Evolutionary conservation across 169 alveolate genomes (phyloP).

Genomic region (Eimeria falciformis): DNA sequence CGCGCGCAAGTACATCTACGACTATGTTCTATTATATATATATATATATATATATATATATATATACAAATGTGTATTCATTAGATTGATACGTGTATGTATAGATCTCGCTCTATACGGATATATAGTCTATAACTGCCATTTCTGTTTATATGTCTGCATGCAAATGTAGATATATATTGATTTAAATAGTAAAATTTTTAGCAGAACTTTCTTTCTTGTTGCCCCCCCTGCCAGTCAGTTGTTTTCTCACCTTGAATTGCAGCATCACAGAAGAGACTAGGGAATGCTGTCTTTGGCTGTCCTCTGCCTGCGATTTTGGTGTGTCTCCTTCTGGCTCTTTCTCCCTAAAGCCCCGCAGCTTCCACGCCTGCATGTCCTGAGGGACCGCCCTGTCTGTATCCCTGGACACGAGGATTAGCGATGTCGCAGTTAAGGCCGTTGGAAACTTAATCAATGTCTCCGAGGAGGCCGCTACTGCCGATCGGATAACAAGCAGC

Average conservation of each 20-base stretch:
- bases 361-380: constrained; percentile 4
- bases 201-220: no score
- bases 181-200: no score
- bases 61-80: no score
- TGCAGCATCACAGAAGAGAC: constrained; percentile 32
- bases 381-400: not conserved
- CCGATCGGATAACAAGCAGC: not conserved
- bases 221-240: no score
- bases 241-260: not conserved
- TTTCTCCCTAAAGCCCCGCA: not conserved
- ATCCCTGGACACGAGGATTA: not conserved
- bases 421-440: not conserved
- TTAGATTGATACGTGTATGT: no score
- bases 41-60: no score
- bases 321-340: not conserved
- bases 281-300: not conserved
- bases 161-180: no score
- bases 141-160: no score
- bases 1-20: no score
- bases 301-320: not conserved
- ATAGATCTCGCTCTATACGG: no score
- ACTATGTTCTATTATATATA: no score
- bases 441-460: not conserved
- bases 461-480: not conserved
- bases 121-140: no score